phyloP scores from a whole-genome alignment of 2,329 filamentous ascomycete genomes.

The Canariomyces notabilis region DNA sequence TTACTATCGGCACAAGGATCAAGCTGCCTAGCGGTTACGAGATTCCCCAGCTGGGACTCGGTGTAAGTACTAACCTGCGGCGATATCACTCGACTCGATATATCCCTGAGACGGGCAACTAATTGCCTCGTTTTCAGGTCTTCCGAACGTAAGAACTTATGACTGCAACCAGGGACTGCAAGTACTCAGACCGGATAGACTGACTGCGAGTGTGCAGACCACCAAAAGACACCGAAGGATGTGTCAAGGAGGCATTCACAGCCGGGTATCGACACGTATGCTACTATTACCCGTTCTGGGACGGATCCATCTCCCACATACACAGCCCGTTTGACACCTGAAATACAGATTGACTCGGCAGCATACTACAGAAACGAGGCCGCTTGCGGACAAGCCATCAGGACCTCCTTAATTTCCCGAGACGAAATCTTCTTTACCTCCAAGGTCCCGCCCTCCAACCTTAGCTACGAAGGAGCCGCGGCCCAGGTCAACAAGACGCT shows the following conservation, averaged over 20 bases:
- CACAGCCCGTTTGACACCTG: not conserved
- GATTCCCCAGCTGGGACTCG: conserved; percentile 49
- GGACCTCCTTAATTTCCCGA: conserved; percentile 36
- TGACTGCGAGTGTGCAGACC: not conserved
- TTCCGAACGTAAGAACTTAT: conserved; percentile 44
- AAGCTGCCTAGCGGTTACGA: conserved; percentile 53
- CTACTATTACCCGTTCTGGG: not conserved
- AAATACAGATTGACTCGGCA: conserved; percentile 47
- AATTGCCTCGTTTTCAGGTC: conserved; percentile 34
- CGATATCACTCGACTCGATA: too few species aligned
- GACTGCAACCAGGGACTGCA: not conserved
- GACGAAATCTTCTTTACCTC: conserved; percentile 52
- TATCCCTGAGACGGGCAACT: too few species aligned
- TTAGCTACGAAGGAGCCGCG: conserved; percentile 59
- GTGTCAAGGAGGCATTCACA: conserved; percentile 42
- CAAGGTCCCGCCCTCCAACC: conserved; percentile 43
- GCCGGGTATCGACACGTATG: conserved; percentile 51
- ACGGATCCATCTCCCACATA: not conserved
- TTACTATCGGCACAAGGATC: conserved; percentile 42
- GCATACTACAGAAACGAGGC: conserved; percentile 49
- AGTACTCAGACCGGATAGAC: not conserved
- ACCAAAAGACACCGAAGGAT: conserved; percentile 32
- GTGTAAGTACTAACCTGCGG: conserved; percentile 36
- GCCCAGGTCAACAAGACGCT: conserved; percentile 60
- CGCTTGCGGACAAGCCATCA: conserved; percentile 42